Evolutionary conservation across 2,329 filamentous ascomycete genomes (phyloP).

Genomic region (Mycocentrospora acerina): DNA sequence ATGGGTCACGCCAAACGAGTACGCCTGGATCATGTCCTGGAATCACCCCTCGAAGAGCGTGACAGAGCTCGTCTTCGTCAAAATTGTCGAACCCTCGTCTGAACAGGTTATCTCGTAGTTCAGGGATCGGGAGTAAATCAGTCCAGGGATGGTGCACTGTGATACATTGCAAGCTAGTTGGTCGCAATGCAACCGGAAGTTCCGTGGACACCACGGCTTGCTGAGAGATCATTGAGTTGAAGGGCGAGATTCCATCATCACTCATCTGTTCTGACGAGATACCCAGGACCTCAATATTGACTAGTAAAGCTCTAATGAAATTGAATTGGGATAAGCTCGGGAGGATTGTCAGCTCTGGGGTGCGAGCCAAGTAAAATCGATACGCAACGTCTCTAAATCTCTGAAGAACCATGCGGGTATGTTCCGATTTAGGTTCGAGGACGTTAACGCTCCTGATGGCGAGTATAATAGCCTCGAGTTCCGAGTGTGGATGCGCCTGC

Average conservation of each 20-base stretch:
- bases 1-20: slow-evolving; percentile 5
- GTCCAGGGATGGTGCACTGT: slow-evolving; percentile 58
- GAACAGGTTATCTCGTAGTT: slow-evolving; percentile 54
- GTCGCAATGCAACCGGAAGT: slow-evolving; percentile 42
- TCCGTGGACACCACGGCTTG: not conserved
- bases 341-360: slow-evolving; percentile 1
- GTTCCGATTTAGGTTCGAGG: not conserved
- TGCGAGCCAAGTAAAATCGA: not conserved
- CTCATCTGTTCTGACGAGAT: slow-evolving; percentile 4
- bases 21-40: slow-evolving; percentile 1
- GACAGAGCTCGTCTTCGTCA: slow-evolving; percentile 4
- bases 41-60: too few species aligned
- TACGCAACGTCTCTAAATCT: not conserved
- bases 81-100: not conserved
- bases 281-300: slow-evolving; percentile 6
- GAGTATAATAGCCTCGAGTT: not conserved
- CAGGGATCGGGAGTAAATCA: slow-evolving; percentile 59
- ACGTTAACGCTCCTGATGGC: slow-evolving; percentile 1
- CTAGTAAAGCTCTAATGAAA: slow-evolving; percentile 2
- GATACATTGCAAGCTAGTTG: slow-evolving; percentile 51
- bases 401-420: not conserved
- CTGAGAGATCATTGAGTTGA: not conserved
- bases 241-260: slow-evolving; percentile 4
- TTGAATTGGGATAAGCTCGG: slow-evolving; percentile 6
- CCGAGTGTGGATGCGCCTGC: not conserved